A percentile compares a stretch with the other conserved stretches of the same genome.
These are phyloP conservation scores for Leishmania tarentolae DNA, from an alignment of 208 protist genomes.

Conservation along the genomic window DNA sequence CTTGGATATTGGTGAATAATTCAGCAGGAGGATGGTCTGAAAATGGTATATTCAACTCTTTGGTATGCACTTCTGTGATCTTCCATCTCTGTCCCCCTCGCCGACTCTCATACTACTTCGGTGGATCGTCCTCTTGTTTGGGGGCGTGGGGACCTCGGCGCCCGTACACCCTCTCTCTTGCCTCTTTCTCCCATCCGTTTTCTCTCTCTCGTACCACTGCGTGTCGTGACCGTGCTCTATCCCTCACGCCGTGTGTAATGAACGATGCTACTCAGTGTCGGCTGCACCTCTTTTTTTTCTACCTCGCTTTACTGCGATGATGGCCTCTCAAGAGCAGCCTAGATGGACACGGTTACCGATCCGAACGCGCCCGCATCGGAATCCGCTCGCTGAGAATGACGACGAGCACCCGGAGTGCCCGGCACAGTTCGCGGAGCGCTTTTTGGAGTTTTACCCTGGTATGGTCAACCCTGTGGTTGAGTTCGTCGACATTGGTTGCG, in stretches of 20 bases:
- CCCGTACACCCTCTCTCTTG: background rate
- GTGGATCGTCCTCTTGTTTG: background rate
- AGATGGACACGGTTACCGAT: constrained; percentile 91
- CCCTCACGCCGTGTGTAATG: background rate
- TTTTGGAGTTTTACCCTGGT: constrained; percentile 42
- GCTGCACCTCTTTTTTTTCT: background rate
- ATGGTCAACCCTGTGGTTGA: constrained; percentile 59
- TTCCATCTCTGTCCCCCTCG: background rate
- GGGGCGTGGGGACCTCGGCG: background rate
- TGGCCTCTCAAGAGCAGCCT: constrained; percentile 32
- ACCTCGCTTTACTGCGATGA: background rate
- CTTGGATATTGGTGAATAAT: background rate
- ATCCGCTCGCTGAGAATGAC: constrained; percentile 92
- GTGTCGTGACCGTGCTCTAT: background rate
- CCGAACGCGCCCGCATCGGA: constrained; percentile 90
- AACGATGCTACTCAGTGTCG: background rate
- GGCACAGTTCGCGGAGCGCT: constrained; percentile 50
- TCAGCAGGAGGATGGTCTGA: background rate
- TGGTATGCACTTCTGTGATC: background rate
- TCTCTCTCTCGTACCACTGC: background rate
- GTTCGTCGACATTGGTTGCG: constrained; percentile 97
- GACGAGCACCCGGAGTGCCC: constrained; percentile 85
- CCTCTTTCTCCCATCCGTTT: background rate
- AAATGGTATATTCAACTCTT: background rate
- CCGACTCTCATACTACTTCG: background rate